Evolutionary conservation across 306 rosid genomes (phyloP), one percentile per base, ranked within the genome.

Genomic region (Citrullus mucosospermus): DNA sequence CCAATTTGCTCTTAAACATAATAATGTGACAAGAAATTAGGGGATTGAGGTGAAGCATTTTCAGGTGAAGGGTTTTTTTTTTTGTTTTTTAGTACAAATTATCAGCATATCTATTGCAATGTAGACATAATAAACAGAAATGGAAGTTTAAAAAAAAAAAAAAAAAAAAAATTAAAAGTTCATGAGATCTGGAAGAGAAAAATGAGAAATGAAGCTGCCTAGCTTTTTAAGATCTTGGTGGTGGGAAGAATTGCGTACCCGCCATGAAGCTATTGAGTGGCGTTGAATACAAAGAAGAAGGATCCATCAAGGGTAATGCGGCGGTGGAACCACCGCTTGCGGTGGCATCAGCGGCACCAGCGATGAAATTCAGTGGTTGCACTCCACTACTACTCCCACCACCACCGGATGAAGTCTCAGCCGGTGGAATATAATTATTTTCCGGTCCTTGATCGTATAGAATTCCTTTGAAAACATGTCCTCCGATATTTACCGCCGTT

Each of bases 231-330:
- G 99, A 91, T 90, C 99, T 91, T 84, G 96, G 97, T 73, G 91
- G 97, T 78, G 86, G 91, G 97, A 92, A 96, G 97, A 92, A 96
- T 86, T 96, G 99, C 97, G 99, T 96, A 89, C 97, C 90, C 79
- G 93, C 85, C 88, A 96, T 90, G 92, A 79, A 96, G 38, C 96
- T 68, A 87, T 83, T 92, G n/a, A 87, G 82, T 8, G 93, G 90
- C 80, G 93, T 83, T 17, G 89, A 84, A 78, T 92, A 92, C 61
- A 92, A 75, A 17, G 94, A 87, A 62, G 91, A 41, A 0, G 77
- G 93, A 87, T 92, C 97, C 3, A 88, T 79, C 4, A 86, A 71
- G 15, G 73, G 85, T 74, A 77, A 81, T 6, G 79, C 87, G 8
- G 76, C 77, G 10, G 69, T 79, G 13, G 78, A 81, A 11, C 80